Conservation (phyloP, 257 asterid species). For the Solanum sitiens region DNA sequence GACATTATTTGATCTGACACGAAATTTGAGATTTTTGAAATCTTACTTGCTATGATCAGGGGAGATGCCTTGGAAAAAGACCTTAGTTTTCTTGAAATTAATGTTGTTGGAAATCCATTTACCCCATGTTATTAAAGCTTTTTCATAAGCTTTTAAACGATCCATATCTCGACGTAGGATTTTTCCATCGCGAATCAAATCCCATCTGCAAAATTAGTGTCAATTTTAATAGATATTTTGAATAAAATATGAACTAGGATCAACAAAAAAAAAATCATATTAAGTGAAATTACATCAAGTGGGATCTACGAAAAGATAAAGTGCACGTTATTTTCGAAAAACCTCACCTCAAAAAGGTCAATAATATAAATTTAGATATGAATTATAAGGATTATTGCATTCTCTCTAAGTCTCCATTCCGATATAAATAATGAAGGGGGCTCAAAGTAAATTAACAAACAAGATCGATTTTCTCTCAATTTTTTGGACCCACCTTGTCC, state of each 20-base stretch:
- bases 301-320: rapidly evolving
- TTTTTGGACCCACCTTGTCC: not conserved
- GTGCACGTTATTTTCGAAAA: no score
- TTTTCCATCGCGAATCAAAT: constrained; percentile 3
- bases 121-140: constrained; percentile 22
- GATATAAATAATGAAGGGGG: not conserved
- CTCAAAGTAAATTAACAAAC: not conserved
- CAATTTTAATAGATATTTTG: not conserved
- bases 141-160: constrained; percentile 11
- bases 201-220: constrained; percentile 12
- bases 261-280: not conserved
- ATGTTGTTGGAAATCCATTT: constrained; percentile 13
- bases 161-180: not conserved
- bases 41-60: constrained; percentile 16
- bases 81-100: not conserved
- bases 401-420: no score
- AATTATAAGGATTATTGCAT: no score
- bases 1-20: not conserved
- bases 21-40: not conserved
- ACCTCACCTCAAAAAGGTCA: not conserved
- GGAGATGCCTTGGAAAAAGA: constrained; percentile 21
- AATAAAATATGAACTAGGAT: not conserved
- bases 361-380: no score
- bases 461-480: not conserved
- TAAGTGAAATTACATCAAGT: no score